Percentiles rank a stretch among this genome's conserved stretches.
phyloP scores from a whole-genome alignment of 1,139 yeast genomes.

The Sugiyamaella grinbergsii region DNA sequence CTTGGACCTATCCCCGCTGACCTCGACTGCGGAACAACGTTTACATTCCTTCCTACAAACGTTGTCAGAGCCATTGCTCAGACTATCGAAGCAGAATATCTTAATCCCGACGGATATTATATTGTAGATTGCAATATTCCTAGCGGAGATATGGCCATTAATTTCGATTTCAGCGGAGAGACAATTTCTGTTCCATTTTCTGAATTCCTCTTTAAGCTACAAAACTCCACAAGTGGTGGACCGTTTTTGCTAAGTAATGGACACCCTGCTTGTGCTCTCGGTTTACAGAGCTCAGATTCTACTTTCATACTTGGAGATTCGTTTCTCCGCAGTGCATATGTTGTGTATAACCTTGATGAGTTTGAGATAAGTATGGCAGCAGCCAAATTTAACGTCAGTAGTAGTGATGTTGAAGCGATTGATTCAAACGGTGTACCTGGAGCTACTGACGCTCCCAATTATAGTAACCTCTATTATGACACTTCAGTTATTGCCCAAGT shows the following conservation, averaged over 20 bases:
- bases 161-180: conserved; percentile 37
- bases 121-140: conserved; percentile 29
- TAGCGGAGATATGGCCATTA: conserved; percentile 28
- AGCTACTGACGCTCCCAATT: conserved; percentile 29
- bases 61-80: conserved; percentile 27
- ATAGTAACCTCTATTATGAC: conserved; percentile 15
- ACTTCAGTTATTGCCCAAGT: conserved; percentile 8
- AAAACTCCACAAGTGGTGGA: conserved; percentile 22
- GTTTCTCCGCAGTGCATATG: conserved; percentile 67
- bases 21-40: conserved; percentile 41
- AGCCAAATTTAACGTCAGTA: conserved; percentile 40
- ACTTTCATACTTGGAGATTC: conserved; percentile 62
- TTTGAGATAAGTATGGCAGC: conserved; percentile 66
- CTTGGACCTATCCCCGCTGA: conserved; percentile 29
- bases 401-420: conserved; percentile 30
- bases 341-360: conserved; percentile 72
- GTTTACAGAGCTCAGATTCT: conserved; percentile 6
- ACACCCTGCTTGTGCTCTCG: conserved; percentile 24
- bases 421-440: conserved; percentile 25
- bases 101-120: conserved; percentile 23
- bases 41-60: conserved; percentile 35
- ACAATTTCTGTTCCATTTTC: conserved; percentile 33
- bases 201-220: conserved; percentile 31
- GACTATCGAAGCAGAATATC: conserved; percentile 32
- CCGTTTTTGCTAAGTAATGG: conserved; percentile 23